Conservation (phyloP, 805 yeast genomes). For the Saturnispora galanensis region DNA sequence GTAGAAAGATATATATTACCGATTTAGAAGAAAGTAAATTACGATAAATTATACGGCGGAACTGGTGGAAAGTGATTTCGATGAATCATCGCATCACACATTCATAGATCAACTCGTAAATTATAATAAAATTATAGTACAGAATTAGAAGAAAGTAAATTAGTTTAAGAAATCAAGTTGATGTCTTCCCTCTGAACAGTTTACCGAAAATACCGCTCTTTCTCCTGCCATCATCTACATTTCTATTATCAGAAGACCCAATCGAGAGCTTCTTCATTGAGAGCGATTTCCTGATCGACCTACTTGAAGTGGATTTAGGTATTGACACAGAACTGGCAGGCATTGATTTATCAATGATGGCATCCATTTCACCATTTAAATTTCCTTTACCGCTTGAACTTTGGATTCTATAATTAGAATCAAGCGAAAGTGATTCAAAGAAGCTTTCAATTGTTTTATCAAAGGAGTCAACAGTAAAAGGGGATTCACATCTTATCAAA, state of each 20-base stretch:
- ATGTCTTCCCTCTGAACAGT: background rate
- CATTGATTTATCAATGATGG: background rate
- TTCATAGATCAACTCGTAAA: too few relatives aligned
- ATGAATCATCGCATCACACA: too few relatives aligned
- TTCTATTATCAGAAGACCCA: background rate
- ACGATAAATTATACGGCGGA: too few relatives aligned
- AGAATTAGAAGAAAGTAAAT: too few relatives aligned
- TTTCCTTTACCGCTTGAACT: background rate
- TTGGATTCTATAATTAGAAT: too few relatives aligned
- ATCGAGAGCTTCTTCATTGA: background rate
- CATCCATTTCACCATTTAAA: background rate
- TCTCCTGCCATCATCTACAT: background rate
- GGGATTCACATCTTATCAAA: conserved; percentile 18
- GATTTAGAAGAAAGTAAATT: too few relatives aligned
- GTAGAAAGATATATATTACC: too few relatives aligned
- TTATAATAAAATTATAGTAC: too few relatives aligned
- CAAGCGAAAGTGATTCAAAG: too few relatives aligned
- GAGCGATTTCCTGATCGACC: conserved; percentile 1
- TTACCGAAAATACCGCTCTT: conserved; percentile 2
- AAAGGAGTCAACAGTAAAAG: conserved; percentile 7
- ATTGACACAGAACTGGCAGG: background rate
- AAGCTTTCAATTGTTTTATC: background rate
- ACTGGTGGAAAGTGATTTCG: too few relatives aligned
- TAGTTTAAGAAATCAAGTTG: too few relatives aligned
- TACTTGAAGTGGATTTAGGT: background rate